These are phyloP conservation scores for Boletellus deceptivus DNA, from an alignment of 1,284 basidiomycete species.

Conservation along the genomic window DNA sequence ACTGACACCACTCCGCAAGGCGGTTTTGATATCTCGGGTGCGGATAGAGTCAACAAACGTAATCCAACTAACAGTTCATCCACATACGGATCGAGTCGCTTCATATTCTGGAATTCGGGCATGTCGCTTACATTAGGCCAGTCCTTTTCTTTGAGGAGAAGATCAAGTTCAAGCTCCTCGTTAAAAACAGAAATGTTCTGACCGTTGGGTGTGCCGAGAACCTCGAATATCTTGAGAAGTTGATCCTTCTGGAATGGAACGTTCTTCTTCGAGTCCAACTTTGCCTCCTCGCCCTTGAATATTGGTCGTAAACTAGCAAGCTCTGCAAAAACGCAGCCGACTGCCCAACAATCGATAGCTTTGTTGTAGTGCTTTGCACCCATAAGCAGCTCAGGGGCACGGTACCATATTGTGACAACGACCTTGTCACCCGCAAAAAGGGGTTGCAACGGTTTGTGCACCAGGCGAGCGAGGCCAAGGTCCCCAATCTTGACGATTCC, in stretches of 20 bases:
- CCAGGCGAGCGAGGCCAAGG: constrained; percentile 88
- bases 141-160: constrained; percentile 55
- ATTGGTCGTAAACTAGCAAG: constrained; percentile 91
- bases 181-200: constrained; percentile 15
- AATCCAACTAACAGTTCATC: background rate
- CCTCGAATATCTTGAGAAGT: constrained; percentile 91
- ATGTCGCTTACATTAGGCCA: constrained; percentile 89
- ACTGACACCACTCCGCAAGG: constrained; percentile 77
- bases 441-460: constrained; percentile 82
- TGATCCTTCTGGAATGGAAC: constrained; percentile 96
- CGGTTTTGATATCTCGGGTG: constrained; percentile 59
- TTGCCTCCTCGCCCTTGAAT: constrained; percentile 99
- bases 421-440: constrained; percentile 93
- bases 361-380: constrained; percentile 97
- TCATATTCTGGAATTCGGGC: constrained; percentile 86
- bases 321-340: constrained; percentile 97
- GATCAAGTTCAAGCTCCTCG: background rate
- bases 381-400: constrained; percentile 91
- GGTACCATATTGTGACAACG: constrained; percentile 99
- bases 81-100: constrained; percentile 71
- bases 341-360: constrained; percentile 93
- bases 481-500: constrained; percentile 99
- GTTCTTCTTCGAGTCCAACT: constrained; percentile 89
- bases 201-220: constrained; percentile 89
- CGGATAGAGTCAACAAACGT: constrained; percentile 4